phyloP scores from a whole-genome alignment of 2,329 filamentous ascomycete species.

The Davidsoniella australis region DNA sequence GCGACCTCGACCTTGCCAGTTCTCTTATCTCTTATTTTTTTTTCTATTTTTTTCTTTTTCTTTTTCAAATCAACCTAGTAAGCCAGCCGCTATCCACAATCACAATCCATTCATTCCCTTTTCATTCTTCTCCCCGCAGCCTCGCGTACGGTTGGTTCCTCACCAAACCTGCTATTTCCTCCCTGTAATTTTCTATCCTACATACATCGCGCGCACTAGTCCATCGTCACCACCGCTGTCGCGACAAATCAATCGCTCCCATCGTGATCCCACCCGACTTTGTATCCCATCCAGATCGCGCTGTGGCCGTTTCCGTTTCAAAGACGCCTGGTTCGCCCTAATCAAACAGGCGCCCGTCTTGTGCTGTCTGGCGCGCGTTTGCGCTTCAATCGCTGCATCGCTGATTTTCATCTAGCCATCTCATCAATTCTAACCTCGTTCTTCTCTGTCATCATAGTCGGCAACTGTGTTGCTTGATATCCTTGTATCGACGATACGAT shows the following conservation, averaged over 20 bases:
- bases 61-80: not conserved
- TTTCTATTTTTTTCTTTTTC: not conserved
- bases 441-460: too few relatives aligned
- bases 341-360: too few relatives aligned
- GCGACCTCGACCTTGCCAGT: not conserved
- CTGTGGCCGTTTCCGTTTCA: too few relatives aligned
- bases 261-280: too few relatives aligned
- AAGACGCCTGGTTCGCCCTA: too few relatives aligned
- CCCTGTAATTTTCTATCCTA: not conserved
- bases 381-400: too few relatives aligned
- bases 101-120: not conserved
- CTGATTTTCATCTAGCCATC: not conserved
- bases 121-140: not conserved
- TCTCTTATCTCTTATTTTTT: not conserved
- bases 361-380: too few relatives aligned
- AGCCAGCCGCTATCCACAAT: not conserved
- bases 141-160: not conserved
- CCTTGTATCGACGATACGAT: too few relatives aligned
- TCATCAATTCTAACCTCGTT: not conserved
- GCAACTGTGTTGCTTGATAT: too few relatives aligned
- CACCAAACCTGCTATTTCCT: not conserved
- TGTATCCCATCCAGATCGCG: too few relatives aligned
- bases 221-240: too few relatives aligned
- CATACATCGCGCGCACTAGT: not conserved
- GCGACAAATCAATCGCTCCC: too few relatives aligned